Base-by-base conservation (phyloP, 1,284 basidiomycete species). In the Earliella scabrosa region DNA sequence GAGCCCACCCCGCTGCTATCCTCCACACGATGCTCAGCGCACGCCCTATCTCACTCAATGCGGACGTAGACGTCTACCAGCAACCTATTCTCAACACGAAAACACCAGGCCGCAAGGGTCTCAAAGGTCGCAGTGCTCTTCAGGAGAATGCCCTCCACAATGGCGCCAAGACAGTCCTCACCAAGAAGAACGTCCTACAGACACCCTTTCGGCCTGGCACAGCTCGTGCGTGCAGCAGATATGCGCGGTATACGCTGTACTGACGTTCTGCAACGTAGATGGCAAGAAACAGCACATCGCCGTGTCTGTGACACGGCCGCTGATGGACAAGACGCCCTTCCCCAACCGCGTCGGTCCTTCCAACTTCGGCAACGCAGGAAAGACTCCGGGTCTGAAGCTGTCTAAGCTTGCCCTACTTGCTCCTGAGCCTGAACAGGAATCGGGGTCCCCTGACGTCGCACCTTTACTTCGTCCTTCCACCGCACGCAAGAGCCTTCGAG, bases 401-500 rank as follows among this genome's bases (percentile, higher is more conserved):
- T 70, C 53, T n/a, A 76, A 77, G 48, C 69, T 73, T 13, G 54
- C 67, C 10, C 56, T 71, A 7, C 56, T 73, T 26, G 65, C 70
- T 2, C 62, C 68, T 11, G 70, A 69, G 27, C 67, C 70, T 8
- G 61, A 63, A 27, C 59, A 57, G 10, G 47, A 54, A 5, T 26
- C 46, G 1, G 21, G 43, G 11, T 58, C 56, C 5, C 49, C 52
- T 2, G 60, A 62, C 36, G 59, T 54, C 63, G 54, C 70, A 38
- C 75, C 74, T 0, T 66, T 77, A 6, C 74, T 80, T 11, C 80
- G 85, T 4, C 85, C 87, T 0, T 89, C 87, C 59, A 88, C 87
- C 7, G 77, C 80, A 20, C 75, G 89, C 79, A 69, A 68, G 60
- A 65, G 68, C 54, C 44, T 72, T 52, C 62, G 87, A 40, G 73